These are phyloP conservation scores for Botryotinia convoluta DNA, from an alignment of 2,329 filamentous ascomycete species.

Conservation along the genomic window DNA sequence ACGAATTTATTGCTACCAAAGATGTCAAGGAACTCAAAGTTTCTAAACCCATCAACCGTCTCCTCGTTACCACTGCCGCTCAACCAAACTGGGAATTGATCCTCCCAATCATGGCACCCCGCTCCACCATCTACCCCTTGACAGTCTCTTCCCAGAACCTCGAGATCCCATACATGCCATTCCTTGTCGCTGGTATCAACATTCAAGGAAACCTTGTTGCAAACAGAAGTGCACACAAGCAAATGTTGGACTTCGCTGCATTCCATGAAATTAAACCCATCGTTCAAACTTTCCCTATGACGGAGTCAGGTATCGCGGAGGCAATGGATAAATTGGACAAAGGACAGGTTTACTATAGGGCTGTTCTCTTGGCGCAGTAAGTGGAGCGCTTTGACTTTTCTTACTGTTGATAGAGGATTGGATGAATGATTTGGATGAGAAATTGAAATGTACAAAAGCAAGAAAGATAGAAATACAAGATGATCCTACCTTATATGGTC, in stretches of 20 bases:
- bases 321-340: conserved; percentile 54
- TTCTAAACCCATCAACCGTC: conserved; percentile 25
- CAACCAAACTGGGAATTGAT: conserved; percentile 28
- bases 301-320: conserved; percentile 49
- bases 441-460: conserved; percentile 9
- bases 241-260: conserved; percentile 57
- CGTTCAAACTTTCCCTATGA: conserved; percentile 54
- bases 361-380: conserved; percentile 37
- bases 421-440: neutral
- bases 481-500: neutral
- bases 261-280: conserved; percentile 56
- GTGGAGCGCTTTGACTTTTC: conserved; percentile 7
- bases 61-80: conserved; percentile 29
- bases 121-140: conserved; percentile 61
- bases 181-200: conserved; percentile 24
- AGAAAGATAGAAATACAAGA: conserved; percentile 15
- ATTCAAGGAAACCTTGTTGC: conserved; percentile 26
- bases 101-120: conserved; percentile 30
- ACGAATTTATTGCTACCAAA: conserved; percentile 58
- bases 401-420: neutral
- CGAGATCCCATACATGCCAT: conserved; percentile 28
- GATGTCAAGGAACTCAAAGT: conserved; percentile 39
- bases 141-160: conserved; percentile 49
- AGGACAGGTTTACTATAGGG: conserved; percentile 53
- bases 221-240: conserved; percentile 48